Conservation (phyloP, 495 filamentous ascomycete species). For the Amniculicola lignicola region DNA sequence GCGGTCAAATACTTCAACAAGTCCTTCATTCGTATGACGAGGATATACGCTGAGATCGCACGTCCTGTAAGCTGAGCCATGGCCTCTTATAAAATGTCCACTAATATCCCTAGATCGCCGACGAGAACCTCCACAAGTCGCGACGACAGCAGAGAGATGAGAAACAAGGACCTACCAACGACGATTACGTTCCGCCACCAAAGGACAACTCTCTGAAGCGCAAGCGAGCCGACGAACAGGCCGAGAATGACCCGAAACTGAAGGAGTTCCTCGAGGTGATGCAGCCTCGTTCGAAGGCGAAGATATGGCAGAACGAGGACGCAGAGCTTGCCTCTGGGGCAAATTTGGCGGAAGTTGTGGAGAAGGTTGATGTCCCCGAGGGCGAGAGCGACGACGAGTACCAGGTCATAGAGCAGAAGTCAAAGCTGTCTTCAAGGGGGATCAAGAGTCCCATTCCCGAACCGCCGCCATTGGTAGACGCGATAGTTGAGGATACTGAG, state of each 20-base stretch:
- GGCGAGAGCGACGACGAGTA: constrained; percentile 65
- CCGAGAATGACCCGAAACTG: constrained; percentile 67
- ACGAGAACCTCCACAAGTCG: constrained; percentile 29
- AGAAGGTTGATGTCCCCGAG: constrained; percentile 39
- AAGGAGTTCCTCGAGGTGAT: constrained; percentile 85
- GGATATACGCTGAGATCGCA: constrained; percentile 86
- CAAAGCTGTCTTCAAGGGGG: constrained; percentile 31
- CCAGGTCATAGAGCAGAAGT: constrained; percentile 53
- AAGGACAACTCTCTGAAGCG: constrained; percentile 50
- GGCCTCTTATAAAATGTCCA: not conserved
- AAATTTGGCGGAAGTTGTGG: constrained; percentile 3
- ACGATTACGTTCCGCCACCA: constrained; percentile 21
- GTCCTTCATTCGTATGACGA: constrained; percentile 95
- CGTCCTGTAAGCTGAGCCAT: constrained; percentile 57
- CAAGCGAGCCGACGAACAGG: constrained; percentile 47
- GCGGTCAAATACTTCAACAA: constrained; percentile 94
- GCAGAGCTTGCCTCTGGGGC: constrained; percentile 28
- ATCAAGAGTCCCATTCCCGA: not conserved
- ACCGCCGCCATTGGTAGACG: not conserved
- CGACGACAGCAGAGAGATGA: constrained; percentile 47
- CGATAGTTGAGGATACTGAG: not conserved
- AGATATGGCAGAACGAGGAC: constrained; percentile 63
- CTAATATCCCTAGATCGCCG: constrained; percentile 9
- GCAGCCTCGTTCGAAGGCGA: constrained; percentile 63
- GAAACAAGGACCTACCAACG: constrained; percentile 15